Base-by-base conservation (phyloP, 345 rosid genomes). In the Alliaria petiolata region DNA sequence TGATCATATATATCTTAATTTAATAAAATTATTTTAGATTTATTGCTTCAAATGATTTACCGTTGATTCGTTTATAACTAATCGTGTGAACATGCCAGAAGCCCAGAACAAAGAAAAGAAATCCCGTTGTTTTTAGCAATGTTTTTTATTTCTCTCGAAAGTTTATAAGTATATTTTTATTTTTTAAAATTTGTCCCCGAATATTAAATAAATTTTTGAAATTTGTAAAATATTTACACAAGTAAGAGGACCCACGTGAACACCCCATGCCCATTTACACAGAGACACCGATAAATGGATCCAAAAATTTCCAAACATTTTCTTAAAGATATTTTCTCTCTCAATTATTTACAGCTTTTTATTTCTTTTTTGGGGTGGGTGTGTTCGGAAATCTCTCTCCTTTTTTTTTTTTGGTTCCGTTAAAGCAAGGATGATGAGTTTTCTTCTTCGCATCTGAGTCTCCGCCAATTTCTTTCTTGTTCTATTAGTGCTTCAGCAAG, bases 201-300 rank as follows among this genome's bases (percentile, higher is more conserved):
- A 67, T 52, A 30, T 17, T 25, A n/a, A 6, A n/a, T n/a, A n/a
- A n/a, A n/a, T n/a, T 14, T 45, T 67, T 31, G 31, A 62, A 54
- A 6, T 7, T 28, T 74, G 70, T 45, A 26, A 67, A 25, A 13
- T 16, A 67, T 51, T 28, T 10, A 74, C 31, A 68, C 14, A 61
- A 62, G 50, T 0, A 53, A 54, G 65, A 63, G 79, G 79, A 76
- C 75, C 79, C 79, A 76, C 79, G 79, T 76, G 79, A 76, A 44
- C 7, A 40, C 16, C 16, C 65, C 59, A 62, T 64, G 13, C 70
- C 79, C 79, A 76, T 30, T 69, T 45, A 75, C 75, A 54, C 39
- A 53, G 58, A 53, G 70, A 65, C 72, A 58, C 65, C 28, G 36
- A 65, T 66, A 43, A 51, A 68, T 30, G 39, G 59, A 67, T 60